A percentile compares a stretch with the other conserved stretches of the same genome.
phyloP scores from a whole-genome alignment of 441 rosid species.

The Bocquillonia castaneifolia region DNA sequence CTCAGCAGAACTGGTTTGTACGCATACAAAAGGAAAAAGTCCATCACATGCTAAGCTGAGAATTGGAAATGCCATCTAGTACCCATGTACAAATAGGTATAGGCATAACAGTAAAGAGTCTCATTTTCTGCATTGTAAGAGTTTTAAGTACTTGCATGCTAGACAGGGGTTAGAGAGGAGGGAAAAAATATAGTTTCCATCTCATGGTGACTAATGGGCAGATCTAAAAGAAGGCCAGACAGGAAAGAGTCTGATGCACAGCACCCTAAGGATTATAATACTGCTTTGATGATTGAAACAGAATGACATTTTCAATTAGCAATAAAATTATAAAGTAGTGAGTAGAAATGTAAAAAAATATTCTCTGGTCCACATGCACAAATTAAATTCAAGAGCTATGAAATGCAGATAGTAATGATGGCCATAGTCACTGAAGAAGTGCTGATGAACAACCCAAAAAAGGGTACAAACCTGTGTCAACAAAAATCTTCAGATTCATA shows the following conservation, averaged over 20 bases:
- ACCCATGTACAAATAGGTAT: not conserved
- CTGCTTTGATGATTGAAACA: not conserved
- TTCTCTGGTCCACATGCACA: not conserved
- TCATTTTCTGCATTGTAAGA: not conserved
- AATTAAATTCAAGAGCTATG: not conserved
- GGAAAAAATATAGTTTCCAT: not conserved
- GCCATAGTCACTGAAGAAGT: not conserved
- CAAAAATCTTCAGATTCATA: slow-evolving; percentile 95
- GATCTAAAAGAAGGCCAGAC: not conserved
- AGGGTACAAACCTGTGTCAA: slow-evolving; percentile 68
- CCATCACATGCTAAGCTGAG: not conserved
- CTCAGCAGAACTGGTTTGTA: not conserved
- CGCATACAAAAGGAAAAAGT: not conserved
- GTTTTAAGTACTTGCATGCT: not conserved
- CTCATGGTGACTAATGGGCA: not conserved
- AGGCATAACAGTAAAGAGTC: not conserved
- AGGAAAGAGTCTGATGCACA: not conserved
- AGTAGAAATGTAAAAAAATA: not conserved
- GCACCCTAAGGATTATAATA: not conserved
- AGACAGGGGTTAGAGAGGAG: not conserved
- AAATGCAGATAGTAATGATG: not conserved
- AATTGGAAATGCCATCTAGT: not conserved
- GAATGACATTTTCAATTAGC: not conserved
- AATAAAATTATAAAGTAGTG: not conserved
- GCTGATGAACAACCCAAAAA: slow-evolving; percentile 19